phyloP scores from a whole-genome alignment of 192 early-diverging fungal genomes.

The Tieghemiomyces parasiticus region DNA sequence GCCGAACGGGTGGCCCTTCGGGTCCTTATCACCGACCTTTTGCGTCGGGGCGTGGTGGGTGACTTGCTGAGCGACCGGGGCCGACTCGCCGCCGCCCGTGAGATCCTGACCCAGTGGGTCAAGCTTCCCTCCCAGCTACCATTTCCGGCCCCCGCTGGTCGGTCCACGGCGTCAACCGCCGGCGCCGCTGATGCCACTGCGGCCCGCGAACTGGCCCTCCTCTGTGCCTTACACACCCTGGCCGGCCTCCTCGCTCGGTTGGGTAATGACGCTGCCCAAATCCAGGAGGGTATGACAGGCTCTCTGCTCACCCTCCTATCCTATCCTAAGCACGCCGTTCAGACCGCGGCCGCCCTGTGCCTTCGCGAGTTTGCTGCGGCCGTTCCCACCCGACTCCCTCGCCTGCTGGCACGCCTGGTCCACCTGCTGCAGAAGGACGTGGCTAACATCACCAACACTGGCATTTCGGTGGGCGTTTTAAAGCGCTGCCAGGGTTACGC shows the following conservation, averaged over 20 bases:
- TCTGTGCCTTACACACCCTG: slow-evolving; percentile 59
- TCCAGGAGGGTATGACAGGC: slow-evolving; percentile 43
- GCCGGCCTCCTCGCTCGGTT: slow-evolving; percentile 57
- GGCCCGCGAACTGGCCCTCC: slow-evolving; percentile 39
- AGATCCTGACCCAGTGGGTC: slow-evolving; percentile 42
- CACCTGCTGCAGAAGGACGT: slow-evolving; percentile 58
- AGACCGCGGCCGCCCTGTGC: slow-evolving; percentile 53
- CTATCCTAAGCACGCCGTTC: slow-evolving; percentile 54
- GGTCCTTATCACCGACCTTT: slow-evolving; percentile 41
- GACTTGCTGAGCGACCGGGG: slow-evolving; percentile 52
- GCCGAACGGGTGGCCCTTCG: slow-evolving; percentile 43
- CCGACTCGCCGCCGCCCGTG: slow-evolving; percentile 46
- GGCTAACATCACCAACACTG: slow-evolving; percentile 36
- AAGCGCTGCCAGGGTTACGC: slow-evolving; percentile 45
- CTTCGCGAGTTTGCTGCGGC: slow-evolving; percentile 49
- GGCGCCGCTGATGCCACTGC: slow-evolving; percentile 11
- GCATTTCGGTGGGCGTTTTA: slow-evolving; percentile 23
- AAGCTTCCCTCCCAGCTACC: slow-evolving; percentile 19
- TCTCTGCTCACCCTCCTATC: slow-evolving; percentile 51
- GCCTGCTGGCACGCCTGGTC: slow-evolving; percentile 44
- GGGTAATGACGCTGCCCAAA: slow-evolving; percentile 22
- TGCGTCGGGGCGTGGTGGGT: slow-evolving; percentile 54
- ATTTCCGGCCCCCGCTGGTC: not conserved
- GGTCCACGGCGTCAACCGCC: not conserved
- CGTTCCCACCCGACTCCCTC: slow-evolving; percentile 44